Percentiles rank a stretch among this genome's conserved stretches.
Evolutionary conservation across 2,329 filamentous ascomycete genomes (phyloP).

Genomic region (Xylaria sp.): DNA sequence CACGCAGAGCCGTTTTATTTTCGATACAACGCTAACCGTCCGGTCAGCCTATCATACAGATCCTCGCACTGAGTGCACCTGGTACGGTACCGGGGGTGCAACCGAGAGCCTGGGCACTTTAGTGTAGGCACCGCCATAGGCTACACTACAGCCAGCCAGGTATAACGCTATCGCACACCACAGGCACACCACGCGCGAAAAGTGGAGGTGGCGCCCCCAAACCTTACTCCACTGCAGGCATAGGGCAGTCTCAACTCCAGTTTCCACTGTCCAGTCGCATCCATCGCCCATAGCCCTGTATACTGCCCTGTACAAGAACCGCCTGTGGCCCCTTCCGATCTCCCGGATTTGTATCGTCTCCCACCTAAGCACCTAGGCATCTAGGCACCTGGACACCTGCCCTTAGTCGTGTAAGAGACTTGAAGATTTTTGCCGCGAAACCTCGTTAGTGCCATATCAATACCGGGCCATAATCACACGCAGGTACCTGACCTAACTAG

Average conservation of each 20-base stretch:
- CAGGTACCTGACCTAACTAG: too few relatives aligned
- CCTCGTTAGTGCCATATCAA: slow-evolving; percentile 17
- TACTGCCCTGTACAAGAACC: background rate
- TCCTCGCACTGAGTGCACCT: background rate
- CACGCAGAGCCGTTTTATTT: slow-evolving; percentile 25
- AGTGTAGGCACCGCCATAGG: slow-evolving; percentile 8
- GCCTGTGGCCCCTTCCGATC: slow-evolving; percentile 46
- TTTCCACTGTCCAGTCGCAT: slow-evolving; percentile 21
- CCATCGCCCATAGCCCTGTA: slow-evolving; percentile 30
- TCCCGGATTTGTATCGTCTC: slow-evolving; percentile 47
- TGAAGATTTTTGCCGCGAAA: slow-evolving; percentile 38
- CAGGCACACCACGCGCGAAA: slow-evolving; percentile 31
- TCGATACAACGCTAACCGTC: slow-evolving; percentile 18
- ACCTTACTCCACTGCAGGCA: slow-evolving; percentile 24
- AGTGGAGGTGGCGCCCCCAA: slow-evolving; percentile 29
- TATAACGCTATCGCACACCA: slow-evolving; percentile 27
- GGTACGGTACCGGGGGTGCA: slow-evolving; percentile 7
- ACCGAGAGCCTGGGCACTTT: slow-evolving; percentile 8
- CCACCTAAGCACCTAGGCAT: background rate
- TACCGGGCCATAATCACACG: background rate
- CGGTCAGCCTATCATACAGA: slow-evolving; percentile 10
- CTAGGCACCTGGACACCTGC: background rate
- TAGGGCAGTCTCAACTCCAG: slow-evolving; percentile 22
- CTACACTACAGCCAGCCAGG: slow-evolving; percentile 16
- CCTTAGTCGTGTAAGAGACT: background rate